Conservation (phyloP, 2,329 filamentous ascomycete species). For the Fusarium haematococcum region DNA sequence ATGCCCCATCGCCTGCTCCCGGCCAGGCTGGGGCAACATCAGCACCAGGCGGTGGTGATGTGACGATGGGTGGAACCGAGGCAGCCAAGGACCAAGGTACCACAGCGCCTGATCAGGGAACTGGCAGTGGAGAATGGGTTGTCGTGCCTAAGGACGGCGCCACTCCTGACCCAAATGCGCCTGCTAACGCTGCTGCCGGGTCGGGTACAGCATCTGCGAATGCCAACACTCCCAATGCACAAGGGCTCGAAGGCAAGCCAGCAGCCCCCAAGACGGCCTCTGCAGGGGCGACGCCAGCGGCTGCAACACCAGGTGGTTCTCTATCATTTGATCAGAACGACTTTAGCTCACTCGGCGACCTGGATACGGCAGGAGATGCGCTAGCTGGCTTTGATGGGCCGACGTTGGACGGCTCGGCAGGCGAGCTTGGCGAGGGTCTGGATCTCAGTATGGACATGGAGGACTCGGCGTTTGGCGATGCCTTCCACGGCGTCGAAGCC, state of each 20-base stretch:
- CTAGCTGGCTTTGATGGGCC: conserved; percentile 74
- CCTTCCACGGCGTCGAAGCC: conserved; percentile 74
- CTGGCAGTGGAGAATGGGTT: conserved; percentile 76
- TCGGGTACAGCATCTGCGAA: conserved; percentile 27
- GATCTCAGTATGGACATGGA: conserved; percentile 76
- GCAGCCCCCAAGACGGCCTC: conserved; percentile 34
- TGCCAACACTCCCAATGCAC: conserved; percentile 48
- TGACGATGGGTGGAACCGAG: conserved; percentile 66
- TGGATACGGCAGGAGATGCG: conserved; percentile 79
- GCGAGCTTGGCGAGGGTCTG: conserved; percentile 66
- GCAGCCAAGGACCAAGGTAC: conserved; percentile 48
- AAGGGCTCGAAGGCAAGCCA: conserved; percentile 39
- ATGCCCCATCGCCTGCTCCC: conserved; percentile 59
- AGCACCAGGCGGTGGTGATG: conserved; percentile 47
- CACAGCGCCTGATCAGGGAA: conserved; percentile 62
- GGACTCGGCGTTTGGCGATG: conserved; percentile 86
- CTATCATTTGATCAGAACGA: conserved; percentile 67
- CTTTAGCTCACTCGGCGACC: conserved; percentile 72
- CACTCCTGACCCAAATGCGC: conserved; percentile 52
- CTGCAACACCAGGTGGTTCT: conserved; percentile 54
- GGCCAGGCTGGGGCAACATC: conserved; percentile 39
- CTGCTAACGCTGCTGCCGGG: conserved; percentile 24
- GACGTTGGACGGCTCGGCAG: conserved; percentile 58
- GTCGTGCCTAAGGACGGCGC: conserved; percentile 75
- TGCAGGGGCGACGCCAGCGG: conserved; percentile 40